phyloP scores from a whole-genome alignment of 306 rosid genomes.

The Malus fusca region DNA sequence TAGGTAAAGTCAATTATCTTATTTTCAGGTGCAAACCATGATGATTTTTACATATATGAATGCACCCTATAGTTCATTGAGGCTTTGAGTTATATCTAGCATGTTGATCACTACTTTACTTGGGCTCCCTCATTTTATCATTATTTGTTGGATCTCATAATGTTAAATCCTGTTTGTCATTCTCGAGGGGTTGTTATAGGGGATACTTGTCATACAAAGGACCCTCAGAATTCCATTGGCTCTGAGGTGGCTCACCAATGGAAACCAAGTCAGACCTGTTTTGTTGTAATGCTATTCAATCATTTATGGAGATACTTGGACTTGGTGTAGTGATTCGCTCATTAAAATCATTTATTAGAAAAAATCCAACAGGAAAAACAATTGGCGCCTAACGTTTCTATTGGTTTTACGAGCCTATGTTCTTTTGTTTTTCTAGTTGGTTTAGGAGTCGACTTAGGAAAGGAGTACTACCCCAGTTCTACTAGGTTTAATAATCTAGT shows the following conservation, averaged over 20 bases:
- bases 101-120: neutral
- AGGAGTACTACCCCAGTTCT: neutral
- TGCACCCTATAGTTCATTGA: neutral
- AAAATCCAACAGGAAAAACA: too few species aligned
- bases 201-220: too few species aligned
- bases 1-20: neutral
- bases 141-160: neutral
- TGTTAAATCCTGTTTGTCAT: neutral
- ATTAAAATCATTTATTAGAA: neutral
- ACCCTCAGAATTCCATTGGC: too few species aligned
- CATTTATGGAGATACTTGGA: neutral
- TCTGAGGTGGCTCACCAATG: neutral
- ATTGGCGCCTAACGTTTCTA: too few species aligned
- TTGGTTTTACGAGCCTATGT: neutral
- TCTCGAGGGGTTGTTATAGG: neutral
- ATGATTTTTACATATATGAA: neutral
- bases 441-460: neutral
- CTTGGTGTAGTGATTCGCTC: neutral
- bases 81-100: neutral
- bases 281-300: neutral
- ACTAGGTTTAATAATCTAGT: neutral
- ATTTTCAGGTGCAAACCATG: neutral
- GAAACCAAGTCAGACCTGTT: neutral
- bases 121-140: neutral
- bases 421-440: neutral